Evolutionary conservation across 805 yeast genomes (phyloP), one percentile per base, ranked within the genome.

Genomic region (Cyberlindnera euphorbiiphila): DNA sequence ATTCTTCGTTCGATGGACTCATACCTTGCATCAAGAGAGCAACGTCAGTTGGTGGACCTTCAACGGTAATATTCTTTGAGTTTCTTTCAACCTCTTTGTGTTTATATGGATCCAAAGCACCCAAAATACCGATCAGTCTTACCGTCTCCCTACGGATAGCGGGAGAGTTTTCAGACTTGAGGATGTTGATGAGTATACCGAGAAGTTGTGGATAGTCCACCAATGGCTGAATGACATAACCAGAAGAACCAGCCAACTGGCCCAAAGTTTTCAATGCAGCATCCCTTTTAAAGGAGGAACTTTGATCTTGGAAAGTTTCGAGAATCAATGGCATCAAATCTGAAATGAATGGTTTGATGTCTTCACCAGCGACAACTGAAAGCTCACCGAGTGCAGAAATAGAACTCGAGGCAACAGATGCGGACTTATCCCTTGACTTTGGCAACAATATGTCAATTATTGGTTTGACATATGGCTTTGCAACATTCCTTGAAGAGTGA

Each of bases 31-130:
- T 87, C 36, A 93, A 67, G 17, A 93, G 65, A 6, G 91, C 86
- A 47, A 91, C 84, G 52, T 93, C 98, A 6, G 88, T 78, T 0
- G 97, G 83, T 4, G 96, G 93, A 3, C 91, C 87, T 47, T 85
- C 94, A 1, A 75, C 81, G 4, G 64, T 46, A 21, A 58, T 56
- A 38, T 61, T 61, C 31, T 73, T 77, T 1, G 82, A 73, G 2
- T 69, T 71, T 40, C 85, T 80, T 56, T 89, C 98, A 9, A 89
- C 85, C 50, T 87, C 96, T 39, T 96, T 77, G 50, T 88, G 94
- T 55, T 86, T 89, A 57, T 91, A 93, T 1, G 99, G 99, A 61
- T 93, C 98, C 32, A 93, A 66, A 0, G 98, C 98, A 46, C 99
- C 99, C 28, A 93, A 65, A 23, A 89, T 88, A 55, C 99, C 99